Conservation (phyloP, 192 early-diverging fungal species). For the Umbelopsis vinacea region DNA sequence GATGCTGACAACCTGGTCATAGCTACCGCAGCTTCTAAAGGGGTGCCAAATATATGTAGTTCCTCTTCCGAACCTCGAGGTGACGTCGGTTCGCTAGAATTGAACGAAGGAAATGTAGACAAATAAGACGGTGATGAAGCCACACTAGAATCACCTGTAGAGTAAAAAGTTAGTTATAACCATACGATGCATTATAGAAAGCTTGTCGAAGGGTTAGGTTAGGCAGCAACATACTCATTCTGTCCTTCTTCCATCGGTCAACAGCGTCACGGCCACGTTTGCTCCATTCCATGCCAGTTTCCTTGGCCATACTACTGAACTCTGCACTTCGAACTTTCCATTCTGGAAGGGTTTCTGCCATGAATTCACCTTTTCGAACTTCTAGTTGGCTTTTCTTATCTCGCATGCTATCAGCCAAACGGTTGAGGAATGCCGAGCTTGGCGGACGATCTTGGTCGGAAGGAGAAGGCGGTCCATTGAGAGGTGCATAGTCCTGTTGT, state of each 20-base stretch:
- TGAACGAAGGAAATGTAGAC: slow-evolving; percentile 4
- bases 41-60: slow-evolving; percentile 32
- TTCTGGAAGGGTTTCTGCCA: slow-evolving; percentile 42
- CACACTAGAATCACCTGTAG: slow-evolving; percentile 8
- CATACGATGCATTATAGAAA: background rate
- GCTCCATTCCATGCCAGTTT: slow-evolving; percentile 45
- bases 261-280: slow-evolving; percentile 39
- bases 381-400: slow-evolving; percentile 36
- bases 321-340: slow-evolving; percentile 38
- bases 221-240: slow-evolving; percentile 3
- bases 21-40: slow-evolving; percentile 35
- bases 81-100: slow-evolving; percentile 1
- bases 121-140: slow-evolving; percentile 16
- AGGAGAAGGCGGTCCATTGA: slow-evolving; percentile 6
- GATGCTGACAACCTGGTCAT: slow-evolving; percentile 28
- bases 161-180: background rate
- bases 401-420: slow-evolving; percentile 31
- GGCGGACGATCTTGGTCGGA: slow-evolving; percentile 14
- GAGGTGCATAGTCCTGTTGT: slow-evolving; percentile 10
- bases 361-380: slow-evolving; percentile 31
- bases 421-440: slow-evolving; percentile 17
- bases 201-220: too few species aligned
- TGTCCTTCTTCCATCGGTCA: slow-evolving; percentile 40
- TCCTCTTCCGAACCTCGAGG: background rate
- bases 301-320: slow-evolving; percentile 37